Percentiles rank a stretch among this genome's conserved stretches.
phyloP scores from a whole-genome alignment of 202 grass and related monocot genomes.

The Bolboschoenoplectus hybrid region DNA sequence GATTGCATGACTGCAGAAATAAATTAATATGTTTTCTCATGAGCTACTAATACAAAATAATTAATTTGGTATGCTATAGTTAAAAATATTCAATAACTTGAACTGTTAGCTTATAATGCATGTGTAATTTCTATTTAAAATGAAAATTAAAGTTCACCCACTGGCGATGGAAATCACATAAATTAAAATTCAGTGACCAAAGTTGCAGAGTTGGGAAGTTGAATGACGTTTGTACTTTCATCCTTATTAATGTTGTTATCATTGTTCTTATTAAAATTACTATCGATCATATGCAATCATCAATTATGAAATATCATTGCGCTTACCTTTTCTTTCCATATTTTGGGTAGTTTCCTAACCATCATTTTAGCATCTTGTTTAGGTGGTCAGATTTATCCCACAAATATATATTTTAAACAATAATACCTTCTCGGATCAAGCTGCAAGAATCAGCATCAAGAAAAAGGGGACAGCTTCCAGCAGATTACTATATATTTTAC shows the following conservation, averaged over 20 bases:
- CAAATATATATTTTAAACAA: not conserved
- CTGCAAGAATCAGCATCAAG: not conserved
- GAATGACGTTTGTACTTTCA: not conserved
- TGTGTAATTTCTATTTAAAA: too few species aligned
- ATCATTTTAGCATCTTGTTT: not conserved
- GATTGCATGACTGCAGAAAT: too few species aligned
- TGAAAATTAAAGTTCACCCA: too few species aligned
- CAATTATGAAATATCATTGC: not conserved
- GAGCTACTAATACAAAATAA: too few species aligned
- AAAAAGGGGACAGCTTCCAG: not conserved
- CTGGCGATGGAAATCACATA: too few species aligned
- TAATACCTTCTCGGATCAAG: not conserved
- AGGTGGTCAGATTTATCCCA: not conserved
- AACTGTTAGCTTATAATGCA: too few species aligned
- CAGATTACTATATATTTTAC: slow-evolving; percentile 15
- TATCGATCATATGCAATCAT: not conserved
- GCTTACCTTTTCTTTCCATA: not conserved
- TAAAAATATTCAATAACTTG: too few species aligned
- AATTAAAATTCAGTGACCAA: too few species aligned
- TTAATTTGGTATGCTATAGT: too few species aligned
- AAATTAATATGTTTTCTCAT: too few species aligned
- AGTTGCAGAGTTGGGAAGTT: not conserved
- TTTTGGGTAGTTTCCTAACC: not conserved
- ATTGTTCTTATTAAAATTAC: not conserved
- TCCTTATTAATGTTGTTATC: not conserved